A percentile compares a stretch with the other conserved stretches of the same genome.
Conservation (phyloP, 192 early-diverging fungal genomes). For the Endogone sp. region DNA sequence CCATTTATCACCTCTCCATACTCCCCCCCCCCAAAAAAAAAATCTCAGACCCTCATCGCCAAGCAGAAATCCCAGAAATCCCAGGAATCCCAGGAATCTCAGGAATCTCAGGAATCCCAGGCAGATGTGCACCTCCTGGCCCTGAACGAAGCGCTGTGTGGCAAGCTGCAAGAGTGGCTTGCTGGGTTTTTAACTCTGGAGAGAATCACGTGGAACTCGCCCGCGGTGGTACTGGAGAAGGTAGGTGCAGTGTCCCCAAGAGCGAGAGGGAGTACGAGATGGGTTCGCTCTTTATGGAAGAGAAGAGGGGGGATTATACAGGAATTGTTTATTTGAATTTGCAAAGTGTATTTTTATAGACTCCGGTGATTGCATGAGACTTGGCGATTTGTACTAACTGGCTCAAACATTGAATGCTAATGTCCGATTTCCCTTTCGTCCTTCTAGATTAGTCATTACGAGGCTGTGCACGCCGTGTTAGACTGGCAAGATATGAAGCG, state of each 20-base stretch:
- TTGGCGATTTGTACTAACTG: too few relatives aligned
- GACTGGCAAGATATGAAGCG: constrained; percentile 82
- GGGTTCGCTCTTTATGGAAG: background rate
- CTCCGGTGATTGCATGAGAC: too few relatives aligned
- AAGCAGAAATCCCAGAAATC: too few relatives aligned
- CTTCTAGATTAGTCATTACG: constrained; percentile 72
- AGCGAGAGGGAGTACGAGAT: background rate
- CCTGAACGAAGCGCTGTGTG: constrained; percentile 63
- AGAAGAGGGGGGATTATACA: background rate
- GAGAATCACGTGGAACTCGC: constrained; percentile 79
- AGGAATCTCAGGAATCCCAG: too few relatives aligned
- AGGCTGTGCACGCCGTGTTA: constrained; percentile 85
- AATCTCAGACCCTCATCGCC: background rate
- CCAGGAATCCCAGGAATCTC: too few relatives aligned
- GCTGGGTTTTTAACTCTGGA: constrained; percentile 75
- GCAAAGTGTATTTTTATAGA: too few relatives aligned
- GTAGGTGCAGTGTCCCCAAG: constrained; percentile 25
- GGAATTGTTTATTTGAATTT: background rate
- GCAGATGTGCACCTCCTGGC: constrained; percentile 36
- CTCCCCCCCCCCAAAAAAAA: background rate
- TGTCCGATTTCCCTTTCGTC: background rate
- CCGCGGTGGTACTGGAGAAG: constrained; percentile 78
- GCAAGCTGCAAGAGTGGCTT: constrained; percentile 72
- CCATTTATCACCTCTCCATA: too few relatives aligned
- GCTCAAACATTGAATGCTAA: too few relatives aligned